phyloP scores from a whole-genome alignment of 2,329 filamentous ascomycete species.

The Pseudogymnoascus sp. region DNA sequence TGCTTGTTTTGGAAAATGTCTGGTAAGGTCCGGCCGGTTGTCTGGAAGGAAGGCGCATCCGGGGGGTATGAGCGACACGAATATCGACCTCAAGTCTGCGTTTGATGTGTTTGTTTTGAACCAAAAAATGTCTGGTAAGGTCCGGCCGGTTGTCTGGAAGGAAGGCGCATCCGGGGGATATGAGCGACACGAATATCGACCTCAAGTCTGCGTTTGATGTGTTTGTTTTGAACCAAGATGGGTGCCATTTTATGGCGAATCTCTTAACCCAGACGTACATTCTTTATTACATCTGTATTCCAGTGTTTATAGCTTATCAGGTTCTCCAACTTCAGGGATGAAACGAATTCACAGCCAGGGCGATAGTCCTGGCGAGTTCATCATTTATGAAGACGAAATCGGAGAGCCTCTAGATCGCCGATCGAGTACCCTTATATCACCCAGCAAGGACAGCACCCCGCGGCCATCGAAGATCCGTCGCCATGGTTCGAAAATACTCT shows the following conservation, averaged over 20 bases:
- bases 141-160: neutral
- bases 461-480: slow-evolving; percentile 32
- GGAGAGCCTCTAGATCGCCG: slow-evolving; percentile 8
- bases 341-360: slow-evolving; percentile 17
- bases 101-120: neutral
- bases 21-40: neutral
- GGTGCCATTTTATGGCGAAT: neutral
- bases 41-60: neutral
- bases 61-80: neutral
- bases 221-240: neutral
- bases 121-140: too few species aligned
- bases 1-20: neutral
- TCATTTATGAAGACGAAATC: slow-evolving; percentile 11
- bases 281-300: neutral
- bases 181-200: neutral
- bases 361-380: slow-evolving; percentile 8
- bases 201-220: neutral
- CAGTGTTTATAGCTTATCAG: neutral
- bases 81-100: neutral
- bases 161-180: neutral
- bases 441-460: slow-evolving; percentile 20
- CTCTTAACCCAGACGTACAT: neutral
- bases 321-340: slow-evolving; percentile 14
- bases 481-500: slow-evolving; percentile 35
- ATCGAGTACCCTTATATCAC: slow-evolving; percentile 1